Evolutionary conservation across 176 grass and related monocot genomes (phyloP).

Genomic region (Carex kokanica): DNA sequence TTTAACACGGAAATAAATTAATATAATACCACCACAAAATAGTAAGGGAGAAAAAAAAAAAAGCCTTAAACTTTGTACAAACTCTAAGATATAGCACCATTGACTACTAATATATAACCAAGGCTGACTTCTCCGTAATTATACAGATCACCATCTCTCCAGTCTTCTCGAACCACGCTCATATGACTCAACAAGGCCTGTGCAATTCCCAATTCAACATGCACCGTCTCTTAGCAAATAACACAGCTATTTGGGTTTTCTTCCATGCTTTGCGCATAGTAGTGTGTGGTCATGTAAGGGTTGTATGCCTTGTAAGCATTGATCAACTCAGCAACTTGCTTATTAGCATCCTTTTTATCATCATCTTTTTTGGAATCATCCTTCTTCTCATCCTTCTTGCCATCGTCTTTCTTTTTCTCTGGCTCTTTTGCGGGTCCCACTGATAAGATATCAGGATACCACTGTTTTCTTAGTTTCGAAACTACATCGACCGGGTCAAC

Average conservation of each 20-base stretch:
- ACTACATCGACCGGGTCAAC: slow-evolving; percentile 59
- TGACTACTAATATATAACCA: not conserved
- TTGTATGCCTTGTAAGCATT: not conserved
- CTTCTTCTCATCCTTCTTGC: slow-evolving; percentile 36
- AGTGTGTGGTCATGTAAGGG: slow-evolving; percentile 22
- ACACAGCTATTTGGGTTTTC: slow-evolving; percentile 74
- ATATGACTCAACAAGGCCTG: not conserved
- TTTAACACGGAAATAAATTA: slow-evolving; percentile 6
- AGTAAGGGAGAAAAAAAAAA: not conserved
- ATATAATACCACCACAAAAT: not conserved
- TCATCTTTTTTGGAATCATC: slow-evolving; percentile 30
- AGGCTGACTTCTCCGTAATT: not conserved
- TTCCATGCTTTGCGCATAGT: slow-evolving; percentile 51
- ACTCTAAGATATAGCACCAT: not conserved
- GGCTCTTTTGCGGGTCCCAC: slow-evolving; percentile 57
- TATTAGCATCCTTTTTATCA: slow-evolving; percentile 4
- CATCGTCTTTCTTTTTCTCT: slow-evolving; percentile 51
- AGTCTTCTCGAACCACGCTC: not conserved
- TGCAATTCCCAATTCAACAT: not conserved
- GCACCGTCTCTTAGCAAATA: slow-evolving; percentile 41
- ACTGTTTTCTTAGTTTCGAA: slow-evolving; percentile 41
- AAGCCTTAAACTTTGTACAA: slow-evolving; percentile 2
- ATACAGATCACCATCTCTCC: not conserved
- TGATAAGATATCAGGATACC: slow-evolving; percentile 27
- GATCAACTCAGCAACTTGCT: slow-evolving; percentile 26